Conservation (phyloP, 116 monocot genomes). For the Dioscorea cayenensis region DNA sequence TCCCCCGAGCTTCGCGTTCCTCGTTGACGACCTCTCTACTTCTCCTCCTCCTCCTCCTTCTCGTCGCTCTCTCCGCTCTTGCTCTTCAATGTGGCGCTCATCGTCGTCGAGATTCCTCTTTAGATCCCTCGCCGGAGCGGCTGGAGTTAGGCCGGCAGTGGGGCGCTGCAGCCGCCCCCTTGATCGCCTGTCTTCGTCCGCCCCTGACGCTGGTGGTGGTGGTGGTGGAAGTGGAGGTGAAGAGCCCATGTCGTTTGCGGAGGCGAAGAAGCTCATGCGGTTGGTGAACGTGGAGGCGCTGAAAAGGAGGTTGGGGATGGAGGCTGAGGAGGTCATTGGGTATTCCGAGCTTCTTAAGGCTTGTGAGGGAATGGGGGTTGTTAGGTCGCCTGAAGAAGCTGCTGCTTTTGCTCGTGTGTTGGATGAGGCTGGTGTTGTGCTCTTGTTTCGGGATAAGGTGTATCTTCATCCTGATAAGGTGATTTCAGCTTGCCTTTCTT, state of each 20-base stretch:
- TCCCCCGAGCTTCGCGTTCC: too few relatives aligned
- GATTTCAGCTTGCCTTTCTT: background rate
- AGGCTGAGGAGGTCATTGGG: constrained; percentile 59
- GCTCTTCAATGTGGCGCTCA: too few relatives aligned
- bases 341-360: constrained; percentile 63
- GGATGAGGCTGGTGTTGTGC: constrained; percentile 85
- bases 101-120: too few relatives aligned
- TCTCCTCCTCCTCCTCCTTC: too few relatives aligned
- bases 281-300: constrained; percentile 81
- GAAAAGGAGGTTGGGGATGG: constrained; percentile 64
- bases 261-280: constrained; percentile 78
- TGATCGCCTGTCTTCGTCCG: background rate
- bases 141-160: too few relatives aligned
- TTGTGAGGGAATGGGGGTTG: constrained; percentile 63
- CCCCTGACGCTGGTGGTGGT: background rate
- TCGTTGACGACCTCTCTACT: too few relatives aligned
- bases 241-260: constrained; percentile 41
- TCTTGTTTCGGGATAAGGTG: constrained; percentile 81
- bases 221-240: background rate
- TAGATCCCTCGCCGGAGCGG: too few relatives aligned
- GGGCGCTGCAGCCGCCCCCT: too few relatives aligned
- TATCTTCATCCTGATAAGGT: constrained; percentile 92
- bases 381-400: constrained; percentile 61
- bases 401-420: constrained; percentile 53
- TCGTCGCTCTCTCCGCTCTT: too few relatives aligned